Evolutionary conservation across 164 flowering plant species (phyloP).

Genomic region (Aristolochia contorta): DNA sequence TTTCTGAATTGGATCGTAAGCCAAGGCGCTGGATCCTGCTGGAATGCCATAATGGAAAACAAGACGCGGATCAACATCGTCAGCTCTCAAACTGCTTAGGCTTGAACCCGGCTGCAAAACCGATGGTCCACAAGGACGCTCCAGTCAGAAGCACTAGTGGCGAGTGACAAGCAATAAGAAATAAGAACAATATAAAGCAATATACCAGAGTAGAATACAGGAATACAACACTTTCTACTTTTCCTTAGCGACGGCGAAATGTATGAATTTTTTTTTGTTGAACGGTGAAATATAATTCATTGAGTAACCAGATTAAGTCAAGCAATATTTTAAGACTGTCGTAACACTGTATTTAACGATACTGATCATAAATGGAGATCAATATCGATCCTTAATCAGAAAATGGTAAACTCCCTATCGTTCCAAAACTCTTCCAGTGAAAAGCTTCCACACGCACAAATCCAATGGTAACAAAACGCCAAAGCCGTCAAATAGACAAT

Average conservation of each 20-base stretch:
- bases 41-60: conserved; percentile 87
- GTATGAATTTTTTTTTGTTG: background rate
- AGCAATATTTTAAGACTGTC: no score
- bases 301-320: no score
- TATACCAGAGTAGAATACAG: background rate
- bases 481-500: background rate
- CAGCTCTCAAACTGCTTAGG: conserved; percentile 41
- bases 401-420: no score
- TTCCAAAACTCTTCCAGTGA: no score
- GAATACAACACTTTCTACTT: background rate
- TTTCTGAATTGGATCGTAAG: conserved; percentile 64
- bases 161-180: no score
- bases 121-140: background rate
- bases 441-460: background rate
- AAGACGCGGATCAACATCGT: conserved; percentile 53
- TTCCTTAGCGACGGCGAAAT: background rate
- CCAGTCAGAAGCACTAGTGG: no score
- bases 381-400: no score
- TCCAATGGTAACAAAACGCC: background rate
- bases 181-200: background rate
- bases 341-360: no score
- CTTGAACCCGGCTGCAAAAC: conserved; percentile 45
- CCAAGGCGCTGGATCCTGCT: conserved; percentile 40
- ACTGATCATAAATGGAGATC: no score
- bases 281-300: no score